Evolutionary conservation across 129 eudicot genomes (phyloP).

Genomic region (Ambrosia artemisiifolia): DNA sequence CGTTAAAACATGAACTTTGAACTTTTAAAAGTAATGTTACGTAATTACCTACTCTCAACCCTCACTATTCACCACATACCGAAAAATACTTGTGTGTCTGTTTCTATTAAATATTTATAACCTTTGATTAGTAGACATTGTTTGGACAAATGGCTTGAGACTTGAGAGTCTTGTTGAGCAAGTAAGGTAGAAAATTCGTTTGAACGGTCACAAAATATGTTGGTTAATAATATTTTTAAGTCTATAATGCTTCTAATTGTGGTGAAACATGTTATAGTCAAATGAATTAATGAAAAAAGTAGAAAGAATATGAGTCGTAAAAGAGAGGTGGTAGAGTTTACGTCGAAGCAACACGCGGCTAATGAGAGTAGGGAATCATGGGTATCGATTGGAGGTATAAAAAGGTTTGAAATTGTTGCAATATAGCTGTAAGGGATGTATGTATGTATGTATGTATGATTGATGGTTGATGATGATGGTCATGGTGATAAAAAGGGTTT

Average conservation of each 20-base stretch:
- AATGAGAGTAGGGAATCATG: constrained; percentile 10
- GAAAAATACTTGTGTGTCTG: no score
- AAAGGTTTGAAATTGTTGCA: constrained; percentile 24
- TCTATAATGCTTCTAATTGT: background rate
- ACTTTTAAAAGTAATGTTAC: no score
- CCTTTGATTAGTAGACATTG: background rate
- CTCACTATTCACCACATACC: no score
- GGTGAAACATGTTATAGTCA: background rate
- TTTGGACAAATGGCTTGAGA: background rate
- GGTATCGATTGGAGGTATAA: background rate
- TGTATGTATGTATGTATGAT: constrained; percentile 1
- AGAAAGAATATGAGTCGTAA: background rate
- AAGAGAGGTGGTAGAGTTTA: constrained; percentile 12
- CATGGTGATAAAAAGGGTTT: constrained; percentile 3
- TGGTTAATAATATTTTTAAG: background rate
- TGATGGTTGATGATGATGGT: constrained; percentile 6
- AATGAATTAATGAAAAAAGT: background rate
- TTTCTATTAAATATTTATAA: no score
- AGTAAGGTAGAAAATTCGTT: background rate
- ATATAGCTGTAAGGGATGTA: constrained; percentile 22
- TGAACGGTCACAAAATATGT: background rate
- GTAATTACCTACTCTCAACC: no score
- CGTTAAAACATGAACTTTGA: background rate
- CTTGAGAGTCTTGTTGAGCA: background rate
- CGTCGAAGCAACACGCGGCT: constrained; percentile 19